Percentiles rank a stretch among this genome's conserved stretches.
Evolutionary conservation across 345 rosid species (phyloP).

Genomic region (Microthlaspi erraticum): DNA sequence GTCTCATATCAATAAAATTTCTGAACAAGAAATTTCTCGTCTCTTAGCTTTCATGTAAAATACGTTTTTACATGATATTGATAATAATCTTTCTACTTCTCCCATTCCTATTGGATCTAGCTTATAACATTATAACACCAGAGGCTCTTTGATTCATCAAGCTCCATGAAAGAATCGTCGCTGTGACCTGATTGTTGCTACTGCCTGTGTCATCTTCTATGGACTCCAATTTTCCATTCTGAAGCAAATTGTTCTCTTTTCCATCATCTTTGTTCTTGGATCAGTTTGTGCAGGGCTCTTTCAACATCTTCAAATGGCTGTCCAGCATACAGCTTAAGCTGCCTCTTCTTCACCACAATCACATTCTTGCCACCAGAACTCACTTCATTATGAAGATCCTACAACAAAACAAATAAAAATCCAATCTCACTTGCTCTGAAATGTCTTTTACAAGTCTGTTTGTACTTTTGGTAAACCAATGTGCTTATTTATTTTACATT

Average conservation of each 20-base stretch:
- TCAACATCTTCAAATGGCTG: conserved; percentile 78
- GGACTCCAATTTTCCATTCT: too few species aligned
- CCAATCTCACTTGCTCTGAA: not conserved
- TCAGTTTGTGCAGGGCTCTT: conserved; percentile 59
- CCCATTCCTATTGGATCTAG: not conserved
- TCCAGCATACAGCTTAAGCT: conserved; percentile 76
- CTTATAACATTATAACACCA: too few species aligned
- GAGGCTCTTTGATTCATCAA: too few species aligned
- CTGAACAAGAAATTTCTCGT: not conserved
- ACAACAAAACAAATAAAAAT: conserved; percentile 7
- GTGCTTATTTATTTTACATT: conserved; percentile 51
- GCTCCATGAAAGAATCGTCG: too few species aligned
- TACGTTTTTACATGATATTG: conserved; percentile 34
- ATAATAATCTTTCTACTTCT: conserved; percentile 4
- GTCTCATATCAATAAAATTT: conserved; percentile 43
- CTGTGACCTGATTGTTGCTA: too few species aligned
- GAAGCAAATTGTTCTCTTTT: not conserved
- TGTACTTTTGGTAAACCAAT: not conserved
- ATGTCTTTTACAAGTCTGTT: not conserved
- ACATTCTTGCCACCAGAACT: conserved; percentile 53
- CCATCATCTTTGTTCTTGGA: conserved; percentile 47
- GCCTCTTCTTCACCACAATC: conserved; percentile 73
- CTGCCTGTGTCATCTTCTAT: too few species aligned
- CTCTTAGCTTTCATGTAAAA: conserved; percentile 28
- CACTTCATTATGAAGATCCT: conserved; percentile 69